phyloP scores from a whole-genome alignment of 2,329 filamentous ascomycete species.

The Trematosphaeria pertusa region DNA sequence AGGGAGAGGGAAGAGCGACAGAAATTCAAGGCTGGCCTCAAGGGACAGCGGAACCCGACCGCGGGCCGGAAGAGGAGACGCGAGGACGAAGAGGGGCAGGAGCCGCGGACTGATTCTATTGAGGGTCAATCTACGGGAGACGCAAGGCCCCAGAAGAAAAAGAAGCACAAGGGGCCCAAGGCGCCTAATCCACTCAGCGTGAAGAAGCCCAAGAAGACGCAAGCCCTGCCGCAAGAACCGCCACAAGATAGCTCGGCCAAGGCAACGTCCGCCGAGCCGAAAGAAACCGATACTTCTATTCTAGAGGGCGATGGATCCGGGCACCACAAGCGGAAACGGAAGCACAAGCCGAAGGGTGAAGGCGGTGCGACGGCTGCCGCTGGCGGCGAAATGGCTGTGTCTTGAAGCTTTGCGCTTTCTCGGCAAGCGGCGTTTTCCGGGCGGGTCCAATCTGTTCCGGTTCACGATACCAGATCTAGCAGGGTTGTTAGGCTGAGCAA shows the following conservation, averaged over 20 bases:
- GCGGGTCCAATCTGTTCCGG: too few relatives aligned
- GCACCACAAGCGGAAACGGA: slow-evolving; percentile 49
- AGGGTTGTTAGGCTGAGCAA: too few relatives aligned
- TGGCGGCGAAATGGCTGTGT: slow-evolving; percentile 24
- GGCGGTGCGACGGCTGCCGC: slow-evolving; percentile 17
- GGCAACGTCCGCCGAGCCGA: slow-evolving; percentile 17
- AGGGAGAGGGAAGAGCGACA: slow-evolving; percentile 72
- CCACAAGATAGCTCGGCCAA: slow-evolving; percentile 19
- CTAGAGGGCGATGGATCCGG: slow-evolving; percentile 29
- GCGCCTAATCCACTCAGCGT: slow-evolving; percentile 74
- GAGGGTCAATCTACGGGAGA: slow-evolving; percentile 27
- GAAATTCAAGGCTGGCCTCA: slow-evolving; percentile 77
- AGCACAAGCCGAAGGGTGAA: slow-evolving; percentile 46
- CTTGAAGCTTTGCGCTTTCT: slow-evolving; percentile 21
- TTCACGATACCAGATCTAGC: not conserved
- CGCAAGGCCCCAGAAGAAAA: slow-evolving; percentile 55
- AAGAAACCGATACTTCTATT: slow-evolving; percentile 12
- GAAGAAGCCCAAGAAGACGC: slow-evolving; percentile 69
- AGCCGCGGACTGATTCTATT: slow-evolving; percentile 23
- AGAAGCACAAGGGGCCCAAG: slow-evolving; percentile 65
- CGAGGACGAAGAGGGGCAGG: slow-evolving; percentile 58
- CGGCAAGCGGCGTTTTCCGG: too few relatives aligned
- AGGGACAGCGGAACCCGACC: slow-evolving; percentile 49
- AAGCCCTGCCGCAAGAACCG: slow-evolving; percentile 1
- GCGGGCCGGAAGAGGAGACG: slow-evolving; percentile 44